Conservation (phyloP, 495 filamentous ascomycete genomes). For the Filosporella fistucella region DNA sequence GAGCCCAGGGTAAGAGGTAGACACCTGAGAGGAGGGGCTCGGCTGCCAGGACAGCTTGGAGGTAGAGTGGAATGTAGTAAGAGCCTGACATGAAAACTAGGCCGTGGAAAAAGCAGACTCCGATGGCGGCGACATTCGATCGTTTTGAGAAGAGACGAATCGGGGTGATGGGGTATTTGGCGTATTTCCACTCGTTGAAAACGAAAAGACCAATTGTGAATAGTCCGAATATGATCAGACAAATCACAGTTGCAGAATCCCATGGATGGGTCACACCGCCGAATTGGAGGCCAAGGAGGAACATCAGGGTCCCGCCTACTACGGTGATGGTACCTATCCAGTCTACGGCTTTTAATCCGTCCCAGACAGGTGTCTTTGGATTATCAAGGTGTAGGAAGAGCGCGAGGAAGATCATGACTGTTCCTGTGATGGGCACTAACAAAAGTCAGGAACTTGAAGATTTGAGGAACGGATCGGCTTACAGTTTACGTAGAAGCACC, state of each 20-base stretch:
- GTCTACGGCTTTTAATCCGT: slow-evolving; percentile 72
- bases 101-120: slow-evolving; percentile 59
- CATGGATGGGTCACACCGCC: slow-evolving; percentile 73
- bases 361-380: slow-evolving; percentile 63
- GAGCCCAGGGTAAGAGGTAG: slow-evolving; percentile 69
- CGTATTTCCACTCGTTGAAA: slow-evolving; percentile 65
- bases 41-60: slow-evolving; percentile 69
- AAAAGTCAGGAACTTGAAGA: too few relatives aligned
- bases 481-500: slow-evolving; percentile 67
- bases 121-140: slow-evolving; percentile 54
- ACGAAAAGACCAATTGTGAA: slow-evolving; percentile 56
- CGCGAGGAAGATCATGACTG: slow-evolving; percentile 60
- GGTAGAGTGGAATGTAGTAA: slow-evolving; percentile 78
- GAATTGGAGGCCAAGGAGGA: slow-evolving; percentile 74
- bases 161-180: slow-evolving; percentile 75
- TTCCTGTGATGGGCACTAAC: slow-evolving; percentile 67
- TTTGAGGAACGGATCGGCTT: too few relatives aligned
- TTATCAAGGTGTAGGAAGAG: slow-evolving; percentile 74
- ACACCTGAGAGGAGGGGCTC: slow-evolving; percentile 73
- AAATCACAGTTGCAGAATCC: slow-evolving; percentile 69
- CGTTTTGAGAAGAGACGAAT: slow-evolving; percentile 57
- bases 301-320: slow-evolving; percentile 74
- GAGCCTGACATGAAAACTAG: slow-evolving; percentile 69
- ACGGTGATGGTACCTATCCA: slow-evolving; percentile 68
- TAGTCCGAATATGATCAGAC: slow-evolving; percentile 72